Evolutionary conservation across 2,329 filamentous ascomycete species (phyloP).

Genomic region (Diatrype stigma): DNA sequence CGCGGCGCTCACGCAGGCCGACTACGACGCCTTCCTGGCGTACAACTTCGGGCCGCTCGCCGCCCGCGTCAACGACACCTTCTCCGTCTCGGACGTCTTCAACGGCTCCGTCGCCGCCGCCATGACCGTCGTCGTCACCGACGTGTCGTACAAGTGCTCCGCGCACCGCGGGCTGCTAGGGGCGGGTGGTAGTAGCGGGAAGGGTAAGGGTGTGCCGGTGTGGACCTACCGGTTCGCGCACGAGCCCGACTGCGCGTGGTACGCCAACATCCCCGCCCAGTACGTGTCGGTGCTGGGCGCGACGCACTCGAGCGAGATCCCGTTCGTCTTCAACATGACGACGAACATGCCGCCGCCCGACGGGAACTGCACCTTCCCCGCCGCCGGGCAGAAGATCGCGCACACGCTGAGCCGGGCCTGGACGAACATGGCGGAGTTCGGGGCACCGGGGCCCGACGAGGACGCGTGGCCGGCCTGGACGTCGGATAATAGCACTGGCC

Average conservation of each 20-base stretch:
- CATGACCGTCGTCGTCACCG: constrained; percentile 13
- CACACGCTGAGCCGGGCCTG: constrained; percentile 20
- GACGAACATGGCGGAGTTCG: constrained; percentile 21
- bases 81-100: constrained; percentile 13
- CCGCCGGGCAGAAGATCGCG: constrained; percentile 14
- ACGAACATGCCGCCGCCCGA: constrained; percentile 15
- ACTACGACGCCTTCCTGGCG: constrained; percentile 23
- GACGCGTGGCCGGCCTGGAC: constrained; percentile 14
- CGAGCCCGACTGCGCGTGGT: constrained; percentile 20
- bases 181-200: constrained; percentile 1
- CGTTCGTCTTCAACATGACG: constrained; percentile 25
- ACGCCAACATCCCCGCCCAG: constrained; percentile 6
- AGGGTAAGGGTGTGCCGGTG: constrained; percentile 12
- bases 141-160: constrained; percentile 17
- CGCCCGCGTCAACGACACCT: constrained; percentile 17
- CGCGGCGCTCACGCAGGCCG: constrained; percentile 10
- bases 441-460: constrained; percentile 11
- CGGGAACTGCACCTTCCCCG: constrained; percentile 21
- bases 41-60: constrained; percentile 23
- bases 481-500: constrained; percentile 7
- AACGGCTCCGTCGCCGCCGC: constrained; percentile 13
- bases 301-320: constrained; percentile 26
- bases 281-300: constrained; percentile 14
- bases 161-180: constrained; percentile 10
- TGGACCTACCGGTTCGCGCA: constrained; percentile 22